Percentiles rank a stretch among this genome's conserved stretches.
phyloP scores from a whole-genome alignment of 176 grass and related monocot genomes.

The Eleusine indica region DNA sequence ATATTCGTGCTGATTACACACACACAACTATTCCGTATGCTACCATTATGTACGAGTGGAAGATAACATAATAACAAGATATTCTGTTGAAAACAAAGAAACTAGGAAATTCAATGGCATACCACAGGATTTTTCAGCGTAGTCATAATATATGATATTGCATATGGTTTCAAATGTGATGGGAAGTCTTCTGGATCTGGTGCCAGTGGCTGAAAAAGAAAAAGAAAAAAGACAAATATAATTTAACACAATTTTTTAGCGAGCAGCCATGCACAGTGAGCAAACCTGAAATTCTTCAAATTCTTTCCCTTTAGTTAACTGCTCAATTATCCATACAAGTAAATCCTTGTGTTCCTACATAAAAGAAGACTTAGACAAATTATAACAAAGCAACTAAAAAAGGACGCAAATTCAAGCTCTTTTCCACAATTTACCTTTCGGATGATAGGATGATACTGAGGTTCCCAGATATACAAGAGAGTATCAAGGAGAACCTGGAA shows the following conservation, averaged over 20 bases:
- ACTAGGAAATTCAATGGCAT: neutral
- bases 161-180: conserved; percentile 19
- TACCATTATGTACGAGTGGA: too few relatives aligned
- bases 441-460: conserved; percentile 30
- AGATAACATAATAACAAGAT: too few relatives aligned
- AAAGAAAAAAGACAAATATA: neutral
- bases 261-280: neutral
- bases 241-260: neutral
- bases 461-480: conserved; percentile 16
- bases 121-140: neutral
- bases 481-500: conserved; percentile 5
- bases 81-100: neutral
- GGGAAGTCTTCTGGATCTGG: neutral
- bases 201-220: neutral
- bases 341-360: conserved; percentile 24
- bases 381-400: neutral
- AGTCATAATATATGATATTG: neutral
- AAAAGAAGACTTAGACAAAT: neutral
- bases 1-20: too few relatives aligned
- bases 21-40: too few relatives aligned
- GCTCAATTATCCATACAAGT: conserved; percentile 12
- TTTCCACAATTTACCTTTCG: conserved; percentile 8
- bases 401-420: neutral
- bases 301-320: conserved; percentile 4
- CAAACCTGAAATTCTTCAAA: conserved; percentile 6